Evolutionary conservation across 345 rosid species (phyloP), one percentile per base, ranked within the genome.

Genomic region (Orychophragmus violaceus): DNA sequence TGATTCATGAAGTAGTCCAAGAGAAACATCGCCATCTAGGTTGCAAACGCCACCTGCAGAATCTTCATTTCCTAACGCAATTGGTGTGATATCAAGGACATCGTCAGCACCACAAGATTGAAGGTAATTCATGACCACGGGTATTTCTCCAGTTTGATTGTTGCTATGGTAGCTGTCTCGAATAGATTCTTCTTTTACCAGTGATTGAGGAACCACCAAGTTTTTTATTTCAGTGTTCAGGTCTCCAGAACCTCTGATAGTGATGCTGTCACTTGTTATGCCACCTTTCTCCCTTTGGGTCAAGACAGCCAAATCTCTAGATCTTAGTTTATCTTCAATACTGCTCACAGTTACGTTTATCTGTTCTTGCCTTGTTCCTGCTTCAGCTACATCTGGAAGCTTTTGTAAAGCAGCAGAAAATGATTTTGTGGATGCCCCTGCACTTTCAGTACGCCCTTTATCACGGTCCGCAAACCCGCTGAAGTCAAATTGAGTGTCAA

Each of bases 71-170:
- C 25, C 77, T 33, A 59, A 62, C 56, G 82, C 82, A 35, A 81
- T 66, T 28, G 63, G 78, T 71, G 76, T 81, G 71, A 62, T 66
- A 51, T 77, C 84, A 54, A 81, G 74, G 54, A 76, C 58, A 33
- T 78, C 79, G 23, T 74, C 72, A 27, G 74, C 18, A 12, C 81
- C 61, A 71, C 74, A 73, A 70, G 72, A 72, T 11, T 82, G 74
- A 27, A 75, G 78, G 71, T 57, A 66, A 46, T 71, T 74, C 41
- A 62, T 66, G 59, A 58, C 71, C 39, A 76, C 78, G 72, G 77
- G 70, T 69, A 62, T 62, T 70, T 51, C 80, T 64, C 46, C 55
- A 49, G 66, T 77, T 32, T 71, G 68, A 65, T 65, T 78, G 66
- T 54, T 65, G 64, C 74, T 10, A 52, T 55, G 51, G 58, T 45